These are phyloP conservation scores for Malus asiatica DNA, from an alignment of 306 rosid species.

Conservation along the genomic window DNA sequence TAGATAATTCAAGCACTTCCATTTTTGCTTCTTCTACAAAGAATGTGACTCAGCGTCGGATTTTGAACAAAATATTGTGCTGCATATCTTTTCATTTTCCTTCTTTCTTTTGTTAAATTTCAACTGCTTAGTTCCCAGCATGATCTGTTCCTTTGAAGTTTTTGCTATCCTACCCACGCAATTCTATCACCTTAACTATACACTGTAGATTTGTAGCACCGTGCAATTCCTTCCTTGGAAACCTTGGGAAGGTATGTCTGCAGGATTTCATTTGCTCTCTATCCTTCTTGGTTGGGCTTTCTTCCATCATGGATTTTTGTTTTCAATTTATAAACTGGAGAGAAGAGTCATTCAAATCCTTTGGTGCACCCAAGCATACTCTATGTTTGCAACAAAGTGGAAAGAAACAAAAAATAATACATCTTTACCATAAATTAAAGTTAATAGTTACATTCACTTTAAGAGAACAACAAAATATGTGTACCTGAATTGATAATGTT, in stretches of 20 bases:
- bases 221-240: conserved; percentile 96
- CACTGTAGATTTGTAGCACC: conserved; percentile 71
- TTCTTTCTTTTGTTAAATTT: not conserved
- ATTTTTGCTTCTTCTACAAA: conserved; percentile 8
- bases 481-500: not conserved
- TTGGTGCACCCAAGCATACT: not conserved
- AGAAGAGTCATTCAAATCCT: not conserved
- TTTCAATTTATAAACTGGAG: not conserved
- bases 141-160: conserved; percentile 5
- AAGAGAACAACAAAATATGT: not conserved
- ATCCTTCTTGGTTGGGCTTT: too few relatives aligned
- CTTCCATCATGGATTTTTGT: not conserved
- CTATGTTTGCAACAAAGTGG: not conserved
- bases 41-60: conserved; percentile 7
- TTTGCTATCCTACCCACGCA: not conserved
- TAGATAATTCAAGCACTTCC: not conserved
- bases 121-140: not conserved
- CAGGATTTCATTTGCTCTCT: not conserved
- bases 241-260: conserved; percentile 82
- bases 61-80: not conserved
- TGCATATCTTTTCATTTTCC: not conserved
- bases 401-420: not conserved
- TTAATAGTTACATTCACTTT: not conserved
- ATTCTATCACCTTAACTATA: conserved; percentile 44
- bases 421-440: not conserved